Base-by-base conservation (phyloP, 176 grass and related monocot species). In the Hyparrhenia diplandra region DNA sequence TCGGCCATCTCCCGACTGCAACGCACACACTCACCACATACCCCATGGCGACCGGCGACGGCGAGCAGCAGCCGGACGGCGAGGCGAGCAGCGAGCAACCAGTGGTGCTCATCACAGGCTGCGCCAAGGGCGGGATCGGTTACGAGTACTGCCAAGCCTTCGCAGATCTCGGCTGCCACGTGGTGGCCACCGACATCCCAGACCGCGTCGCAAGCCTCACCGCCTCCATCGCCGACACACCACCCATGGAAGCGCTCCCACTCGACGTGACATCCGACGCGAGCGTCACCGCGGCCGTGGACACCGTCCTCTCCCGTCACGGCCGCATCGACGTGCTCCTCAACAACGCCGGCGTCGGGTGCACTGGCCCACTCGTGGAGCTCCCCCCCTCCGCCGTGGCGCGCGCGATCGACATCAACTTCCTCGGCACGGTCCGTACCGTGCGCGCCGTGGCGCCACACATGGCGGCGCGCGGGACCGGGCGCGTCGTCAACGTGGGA, bases 261-360 rank as follows among this genome's bases (percentile, higher is more conserved):
- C 89, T 94, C 2, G 92, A 94, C 72, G 92, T 94, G 51, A 84
- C 92, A 40, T 88, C 85, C 2, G 76, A 91, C 1, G 59, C 52
- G 0, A 91, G 88, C 83, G 83, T 91, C 0, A 2, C n/a, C 0
- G 13, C 12, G 0, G 34, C 83, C 1, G 75, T 78, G 31, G 11
- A 11, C 6, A 21, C 35, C 17, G 82, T 87, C 4, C 25, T 91
- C 13, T 1, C 4, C 0, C 18, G 51, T 0, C 75, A 85, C 68
- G 86, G 86, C 0, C 86, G 86, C 73, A 18, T 91, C 13, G 89
- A 89, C 80, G 84, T 94, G 51, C 80, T 94, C 5, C 61, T 89
- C 13, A 94, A 91, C 72, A 91, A 91, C 84, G 92, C 86, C 37
- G 89, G 92, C 10, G 10, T 91, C 68, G 86, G 89, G 60, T 76